Conservation (phyloP, 2,329 filamentous ascomycete species). For the Lachnellula subtilissima region DNA sequence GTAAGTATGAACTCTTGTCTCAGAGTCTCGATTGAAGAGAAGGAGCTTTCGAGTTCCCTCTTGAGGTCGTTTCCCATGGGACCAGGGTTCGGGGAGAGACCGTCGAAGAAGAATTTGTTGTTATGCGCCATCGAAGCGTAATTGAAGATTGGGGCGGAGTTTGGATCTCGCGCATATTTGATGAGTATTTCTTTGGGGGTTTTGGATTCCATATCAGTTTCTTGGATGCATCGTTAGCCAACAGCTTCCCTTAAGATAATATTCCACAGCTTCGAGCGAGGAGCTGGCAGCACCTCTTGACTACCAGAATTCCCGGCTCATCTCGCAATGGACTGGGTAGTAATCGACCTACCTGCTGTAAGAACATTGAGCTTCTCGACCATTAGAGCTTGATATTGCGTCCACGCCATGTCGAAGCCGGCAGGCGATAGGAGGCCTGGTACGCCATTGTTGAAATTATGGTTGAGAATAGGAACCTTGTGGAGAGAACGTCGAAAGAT, state of each 20-base stretch:
- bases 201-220: conserved; percentile 18
- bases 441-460: conserved; percentile 49
- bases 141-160: conserved; percentile 81
- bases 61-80: conserved; percentile 54
- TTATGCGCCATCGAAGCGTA: conserved; percentile 95
- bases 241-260: background rate
- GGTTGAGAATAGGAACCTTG: conserved; percentile 41
- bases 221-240: conserved; percentile 15
- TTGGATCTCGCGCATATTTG: conserved; percentile 72
- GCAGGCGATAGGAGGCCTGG: conserved; percentile 65
- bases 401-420: conserved; percentile 75
- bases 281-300: too few relatives aligned
- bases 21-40: conserved; percentile 79
- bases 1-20: conserved; percentile 74
- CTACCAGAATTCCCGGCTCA: too few relatives aligned
- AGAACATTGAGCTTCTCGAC: conserved; percentile 71
- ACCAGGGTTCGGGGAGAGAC: conserved; percentile 42
- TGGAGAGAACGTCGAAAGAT: conserved; percentile 41
- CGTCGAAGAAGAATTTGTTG: conserved; percentile 76
- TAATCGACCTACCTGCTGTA: conserved; percentile 57
- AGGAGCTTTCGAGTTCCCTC: conserved; percentile 60
- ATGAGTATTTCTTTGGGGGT: conserved; percentile 62
- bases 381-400: conserved; percentile 71
- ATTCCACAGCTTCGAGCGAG: too few relatives aligned
- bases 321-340: background rate